Evolutionary conservation across 345 rosid species (phyloP).

Genomic region (Tarenaya hassleriana): DNA sequence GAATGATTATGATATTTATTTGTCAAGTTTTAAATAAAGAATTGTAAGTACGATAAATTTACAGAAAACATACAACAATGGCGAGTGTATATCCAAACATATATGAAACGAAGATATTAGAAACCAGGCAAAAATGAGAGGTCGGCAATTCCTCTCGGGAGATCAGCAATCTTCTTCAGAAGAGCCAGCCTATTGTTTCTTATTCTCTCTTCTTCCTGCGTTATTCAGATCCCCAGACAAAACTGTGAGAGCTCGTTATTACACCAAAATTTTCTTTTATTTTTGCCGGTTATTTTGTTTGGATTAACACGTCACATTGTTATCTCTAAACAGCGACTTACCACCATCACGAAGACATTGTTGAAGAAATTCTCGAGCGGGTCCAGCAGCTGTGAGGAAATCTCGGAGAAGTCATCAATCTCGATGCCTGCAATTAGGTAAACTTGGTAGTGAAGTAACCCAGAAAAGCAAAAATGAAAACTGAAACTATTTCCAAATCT

Average conservation of each 20-base stretch:
- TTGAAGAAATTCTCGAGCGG: constrained; percentile 91
- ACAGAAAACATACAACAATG: background rate
- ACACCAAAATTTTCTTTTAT: background rate
- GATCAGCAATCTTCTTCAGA: constrained; percentile 64
- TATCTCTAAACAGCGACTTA: constrained; percentile 31
- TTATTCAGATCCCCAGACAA: no score
- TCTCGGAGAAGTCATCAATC: constrained; percentile 65
- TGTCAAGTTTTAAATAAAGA: no score
- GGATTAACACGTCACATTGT: background rate
- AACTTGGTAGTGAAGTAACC: background rate
- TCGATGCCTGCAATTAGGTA: constrained; percentile 46
- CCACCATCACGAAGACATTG: constrained; percentile 97
- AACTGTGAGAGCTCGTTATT: no score
- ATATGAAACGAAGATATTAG: constrained; percentile 35
- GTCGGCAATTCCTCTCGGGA: constrained; percentile 73
- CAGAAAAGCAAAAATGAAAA: background rate
- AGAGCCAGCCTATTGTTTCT: constrained; percentile 73
- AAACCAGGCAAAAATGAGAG: constrained; percentile 78
- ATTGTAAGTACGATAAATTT: no score
- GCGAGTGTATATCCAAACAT: no score
- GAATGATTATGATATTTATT: no score
- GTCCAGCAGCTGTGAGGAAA: constrained; percentile 52
- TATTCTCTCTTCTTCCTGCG: constrained; percentile 72
- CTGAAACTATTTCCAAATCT: background rate
- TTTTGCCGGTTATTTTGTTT: background rate